Conservation (phyloP, 108 stramenopile species). For the Discostella pseudostelligera region DNA sequence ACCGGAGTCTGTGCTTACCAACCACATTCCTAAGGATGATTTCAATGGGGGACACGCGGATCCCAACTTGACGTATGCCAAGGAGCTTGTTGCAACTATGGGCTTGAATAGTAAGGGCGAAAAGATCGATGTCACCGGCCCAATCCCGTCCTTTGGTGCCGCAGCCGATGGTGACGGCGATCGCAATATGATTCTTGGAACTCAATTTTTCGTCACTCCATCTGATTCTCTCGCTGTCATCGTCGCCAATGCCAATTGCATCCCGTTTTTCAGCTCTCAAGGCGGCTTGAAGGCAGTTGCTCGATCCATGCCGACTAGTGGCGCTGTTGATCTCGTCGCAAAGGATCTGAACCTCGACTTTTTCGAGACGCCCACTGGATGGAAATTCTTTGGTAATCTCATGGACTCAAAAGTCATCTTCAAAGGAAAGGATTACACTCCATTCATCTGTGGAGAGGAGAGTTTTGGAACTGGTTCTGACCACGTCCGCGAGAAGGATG, state of each 20-base stretch:
- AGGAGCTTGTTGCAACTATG: slow-evolving; percentile 92
- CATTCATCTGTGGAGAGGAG: slow-evolving; percentile 99
- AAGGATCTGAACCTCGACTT: slow-evolving; percentile 88
- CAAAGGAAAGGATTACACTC: slow-evolving; percentile 92
- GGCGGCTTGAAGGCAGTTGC: slow-evolving; percentile 98
- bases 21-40: slow-evolving; percentile 93
- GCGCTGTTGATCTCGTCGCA: slow-evolving; percentile 98
- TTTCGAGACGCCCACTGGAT: slow-evolving; percentile 99
- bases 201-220: slow-evolving; percentile 98
- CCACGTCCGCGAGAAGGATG: slow-evolving; percentile 99
- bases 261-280: slow-evolving; percentile 95
- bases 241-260: slow-evolving; percentile 93
- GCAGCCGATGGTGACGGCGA: slow-evolving; percentile 99
- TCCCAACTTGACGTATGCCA: slow-evolving; percentile 99
- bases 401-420: slow-evolving; percentile 97
- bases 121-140: slow-evolving; percentile 70
- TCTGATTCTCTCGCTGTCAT: slow-evolving; percentile 98
- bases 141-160: slow-evolving; percentile 95
- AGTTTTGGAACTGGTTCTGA: slow-evolving; percentile 98
- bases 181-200: slow-evolving; percentile 99
- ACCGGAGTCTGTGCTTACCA: slow-evolving; percentile 74
- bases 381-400: slow-evolving; percentile 99
- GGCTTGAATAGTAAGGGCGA: slow-evolving; percentile 87
- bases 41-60: slow-evolving; percentile 99
- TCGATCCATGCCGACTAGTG: slow-evolving; percentile 98